Conservation (phyloP, 2,329 filamentous ascomycete genomes). For the Colletotrichum tamarilloi region DNA sequence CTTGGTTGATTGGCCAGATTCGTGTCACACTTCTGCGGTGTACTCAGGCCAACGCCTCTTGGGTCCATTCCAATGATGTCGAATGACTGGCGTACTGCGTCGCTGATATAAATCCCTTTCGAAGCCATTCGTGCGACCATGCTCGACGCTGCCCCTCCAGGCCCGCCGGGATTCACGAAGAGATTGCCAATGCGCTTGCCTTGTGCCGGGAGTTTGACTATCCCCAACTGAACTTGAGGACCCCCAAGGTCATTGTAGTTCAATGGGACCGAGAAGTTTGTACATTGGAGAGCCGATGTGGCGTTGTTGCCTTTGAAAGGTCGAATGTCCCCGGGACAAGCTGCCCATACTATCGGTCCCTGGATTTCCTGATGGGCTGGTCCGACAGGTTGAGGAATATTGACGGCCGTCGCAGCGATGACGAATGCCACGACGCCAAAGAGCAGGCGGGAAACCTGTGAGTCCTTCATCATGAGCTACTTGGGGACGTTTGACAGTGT, state of each 20-base stretch:
- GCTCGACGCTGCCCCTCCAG: slow-evolving; percentile 24
- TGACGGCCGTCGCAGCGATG: neutral
- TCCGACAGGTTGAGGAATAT: slow-evolving; percentile 12
- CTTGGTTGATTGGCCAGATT: slow-evolving; percentile 19
- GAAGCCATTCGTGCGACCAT: slow-evolving; percentile 21
- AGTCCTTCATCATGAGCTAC: neutral
- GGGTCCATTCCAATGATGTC: slow-evolving; percentile 30
- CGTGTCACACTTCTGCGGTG: slow-evolving; percentile 14
- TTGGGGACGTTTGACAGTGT: neutral
- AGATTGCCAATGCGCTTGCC: slow-evolving; percentile 22
- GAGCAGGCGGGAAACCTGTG: neutral
- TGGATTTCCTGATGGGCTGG: neutral
- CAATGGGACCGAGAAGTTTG: slow-evolving; percentile 26
- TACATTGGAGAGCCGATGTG: slow-evolving; percentile 8
- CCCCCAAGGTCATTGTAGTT: neutral
- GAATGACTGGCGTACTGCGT: slow-evolving; percentile 7
- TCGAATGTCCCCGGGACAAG: slow-evolving; percentile 15
- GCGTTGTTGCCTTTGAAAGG: slow-evolving; percentile 16
- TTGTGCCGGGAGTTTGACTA: slow-evolving; percentile 19
- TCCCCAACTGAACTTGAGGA: neutral
- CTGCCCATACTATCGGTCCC: neutral
- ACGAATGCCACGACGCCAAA: neutral
- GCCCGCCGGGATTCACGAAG: slow-evolving; percentile 29
- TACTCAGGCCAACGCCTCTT: slow-evolving; percentile 15
- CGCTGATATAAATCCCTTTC: slow-evolving; percentile 8